A percentile compares a stretch with the other conserved stretches of the same genome.
Conservation (phyloP, 495 filamentous ascomycete genomes). For the Penicillium angulare region DNA sequence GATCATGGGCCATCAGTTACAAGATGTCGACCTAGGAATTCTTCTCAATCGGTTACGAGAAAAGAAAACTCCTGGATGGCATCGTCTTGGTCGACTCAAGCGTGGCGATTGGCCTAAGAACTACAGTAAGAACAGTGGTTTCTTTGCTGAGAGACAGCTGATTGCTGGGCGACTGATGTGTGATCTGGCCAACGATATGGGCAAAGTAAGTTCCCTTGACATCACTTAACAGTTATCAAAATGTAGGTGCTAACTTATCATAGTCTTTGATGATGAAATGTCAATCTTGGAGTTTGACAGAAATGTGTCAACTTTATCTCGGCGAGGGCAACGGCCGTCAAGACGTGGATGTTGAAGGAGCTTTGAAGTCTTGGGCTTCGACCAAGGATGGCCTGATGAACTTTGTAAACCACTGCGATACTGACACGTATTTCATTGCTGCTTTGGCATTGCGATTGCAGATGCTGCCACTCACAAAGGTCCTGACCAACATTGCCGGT, state of each 20-base stretch:
- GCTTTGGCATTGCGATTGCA: slow-evolving; percentile 84
- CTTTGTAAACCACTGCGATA: slow-evolving; percentile 86
- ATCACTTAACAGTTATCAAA: too few species aligned
- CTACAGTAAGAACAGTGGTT: slow-evolving; percentile 81
- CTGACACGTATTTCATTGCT: slow-evolving; percentile 93
- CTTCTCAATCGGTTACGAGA: slow-evolving; percentile 84
- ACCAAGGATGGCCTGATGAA: slow-evolving; percentile 86
- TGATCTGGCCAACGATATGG: slow-evolving; percentile 93
- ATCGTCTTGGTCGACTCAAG: slow-evolving; percentile 81
- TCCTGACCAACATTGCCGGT: slow-evolving; percentile 92
- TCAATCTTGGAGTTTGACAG: slow-evolving; percentile 94
- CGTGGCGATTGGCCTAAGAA: slow-evolving; percentile 84
- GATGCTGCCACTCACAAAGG: slow-evolving; percentile 89
- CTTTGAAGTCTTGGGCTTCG: slow-evolving; percentile 83
- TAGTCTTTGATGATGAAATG: slow-evolving; percentile 93
- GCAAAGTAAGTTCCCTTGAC: slow-evolving; percentile 58
- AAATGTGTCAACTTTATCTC: slow-evolving; percentile 93
- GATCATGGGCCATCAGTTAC: slow-evolving; percentile 90
- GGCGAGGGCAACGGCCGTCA: slow-evolving; percentile 63
- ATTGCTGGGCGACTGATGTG: slow-evolving; percentile 88
- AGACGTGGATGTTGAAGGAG: slow-evolving; percentile 83
- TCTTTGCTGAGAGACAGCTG: slow-evolving; percentile 88
- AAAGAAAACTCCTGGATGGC: slow-evolving; percentile 89
- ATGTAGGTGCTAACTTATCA: slow-evolving; percentile 24
- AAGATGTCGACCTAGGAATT: slow-evolving; percentile 94